Evolutionary conservation across 1,284 basidiomycete species (phyloP).

Genomic region (Microbotryum violaceum): DNA sequence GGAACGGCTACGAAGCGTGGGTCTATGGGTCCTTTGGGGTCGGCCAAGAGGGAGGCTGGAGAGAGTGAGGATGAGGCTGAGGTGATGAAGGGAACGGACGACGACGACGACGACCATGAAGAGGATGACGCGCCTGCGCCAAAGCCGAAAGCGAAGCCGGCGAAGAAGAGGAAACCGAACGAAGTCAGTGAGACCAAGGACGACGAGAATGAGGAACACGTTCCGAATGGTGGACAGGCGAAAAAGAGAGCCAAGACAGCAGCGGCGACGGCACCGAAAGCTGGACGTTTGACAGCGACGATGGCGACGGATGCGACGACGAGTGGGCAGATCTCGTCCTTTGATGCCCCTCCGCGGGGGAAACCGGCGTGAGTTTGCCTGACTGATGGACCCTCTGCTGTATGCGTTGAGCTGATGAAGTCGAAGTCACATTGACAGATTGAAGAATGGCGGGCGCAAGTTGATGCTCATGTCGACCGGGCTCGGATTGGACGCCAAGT

Average conservation of each 20-base stretch:
- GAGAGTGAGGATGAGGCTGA: slow-evolving; percentile 16
- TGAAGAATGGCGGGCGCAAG: slow-evolving; percentile 4
- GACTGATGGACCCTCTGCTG: not conserved
- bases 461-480: slow-evolving; percentile 35
- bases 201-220: too few species aligned
- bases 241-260: not conserved
- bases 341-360: slow-evolving; percentile 28
- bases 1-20: slow-evolving; percentile 12
- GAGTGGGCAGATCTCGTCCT: slow-evolving; percentile 14
- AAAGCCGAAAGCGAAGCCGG: slow-evolving; percentile 5
- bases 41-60: not conserved
- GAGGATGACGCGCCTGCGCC: slow-evolving; percentile 14
- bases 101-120: slow-evolving; percentile 6
- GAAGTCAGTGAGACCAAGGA: too few species aligned
- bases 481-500: slow-evolving; percentile 19
- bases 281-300: not conserved
- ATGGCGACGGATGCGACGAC: slow-evolving; percentile 4
- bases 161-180: not conserved
- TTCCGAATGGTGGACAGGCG: not conserved
- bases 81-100: slow-evolving; percentile 1
- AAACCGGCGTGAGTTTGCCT: slow-evolving; percentile 16
- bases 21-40: not conserved
- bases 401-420: not conserved
- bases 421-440: not conserved
- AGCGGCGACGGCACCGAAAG: slow-evolving; percentile 4